These are phyloP conservation scores for Amaranthus tricolor DNA, from an alignment of 179 eudicot genomes.

Conservation along the genomic window DNA sequence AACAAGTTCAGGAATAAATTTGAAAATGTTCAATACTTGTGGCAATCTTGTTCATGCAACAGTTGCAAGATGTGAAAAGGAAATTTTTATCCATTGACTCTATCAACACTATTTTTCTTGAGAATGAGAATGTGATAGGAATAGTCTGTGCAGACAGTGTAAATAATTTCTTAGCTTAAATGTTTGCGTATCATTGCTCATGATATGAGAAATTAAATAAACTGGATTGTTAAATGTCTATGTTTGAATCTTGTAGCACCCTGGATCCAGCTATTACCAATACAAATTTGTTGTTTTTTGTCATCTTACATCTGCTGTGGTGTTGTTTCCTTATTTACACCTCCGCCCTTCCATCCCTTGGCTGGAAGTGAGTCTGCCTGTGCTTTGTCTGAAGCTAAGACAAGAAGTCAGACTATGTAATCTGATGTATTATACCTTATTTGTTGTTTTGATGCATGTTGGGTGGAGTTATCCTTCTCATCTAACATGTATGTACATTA, in stretches of 20 bases:
- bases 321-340: background rate
- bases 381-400: background rate
- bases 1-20: background rate
- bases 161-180: background rate
- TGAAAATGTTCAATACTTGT: background rate
- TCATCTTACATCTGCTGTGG: background rate
- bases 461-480: background rate
- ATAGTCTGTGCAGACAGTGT: no score
- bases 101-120: background rate
- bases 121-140: conserved; percentile 2
- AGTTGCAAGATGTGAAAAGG: background rate
- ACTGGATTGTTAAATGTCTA: background rate
- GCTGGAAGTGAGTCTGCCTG: background rate
- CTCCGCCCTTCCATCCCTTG: background rate
- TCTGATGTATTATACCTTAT: background rate
- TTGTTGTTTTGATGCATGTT: conserved; percentile 1
- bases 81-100: background rate
- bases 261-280: conserved; percentile 5
- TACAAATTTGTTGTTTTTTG: background rate
- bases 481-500: background rate
- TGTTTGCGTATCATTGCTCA: background rate
- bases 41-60: conserved; percentile 1
- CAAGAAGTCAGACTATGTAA: background rate
- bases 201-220: background rate
- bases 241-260: background rate